Evolutionary conservation across 768 basidiomycete species (phyloP).

Genomic region (Phlebiopsis flavidoalba): DNA sequence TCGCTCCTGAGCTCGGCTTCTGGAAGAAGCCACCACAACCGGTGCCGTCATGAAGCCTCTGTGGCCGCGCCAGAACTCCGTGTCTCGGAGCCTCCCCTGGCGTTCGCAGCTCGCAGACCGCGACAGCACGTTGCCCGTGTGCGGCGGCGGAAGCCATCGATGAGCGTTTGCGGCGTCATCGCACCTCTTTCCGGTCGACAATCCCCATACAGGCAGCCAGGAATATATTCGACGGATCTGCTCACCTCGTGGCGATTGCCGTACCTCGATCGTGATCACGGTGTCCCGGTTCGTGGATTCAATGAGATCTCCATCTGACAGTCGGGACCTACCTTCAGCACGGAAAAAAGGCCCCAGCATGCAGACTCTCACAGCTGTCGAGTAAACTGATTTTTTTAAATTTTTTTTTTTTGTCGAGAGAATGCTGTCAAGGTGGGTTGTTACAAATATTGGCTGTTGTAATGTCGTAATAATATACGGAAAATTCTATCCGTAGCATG

Average conservation of each 20-base stretch:
- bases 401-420: no score
- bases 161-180: background rate
- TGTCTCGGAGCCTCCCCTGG: background rate
- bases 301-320: slow-evolving; percentile 1
- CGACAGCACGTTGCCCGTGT: background rate
- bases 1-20: background rate
- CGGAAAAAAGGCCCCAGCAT: background rate
- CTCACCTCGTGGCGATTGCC: slow-evolving; percentile 1
- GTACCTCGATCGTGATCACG: slow-evolving; percentile 7
- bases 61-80: background rate
- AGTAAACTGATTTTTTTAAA: no score
- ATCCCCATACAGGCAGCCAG: background rate
- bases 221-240: background rate
- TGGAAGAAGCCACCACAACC: background rate
- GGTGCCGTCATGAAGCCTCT: slow-evolving; percentile 1
- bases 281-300: background rate
- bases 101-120: background rate
- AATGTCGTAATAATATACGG: background rate
- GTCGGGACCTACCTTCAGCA: background rate
- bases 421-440: background rate
- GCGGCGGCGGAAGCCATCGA: background rate
- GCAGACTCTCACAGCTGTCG: background rate
- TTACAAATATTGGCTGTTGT: background rate
- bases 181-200: background rate
- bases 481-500: background rate